Base-by-base conservation (phyloP, 352 stramenopile genomes). In the Phytopythium cucurbitacearum region DNA sequence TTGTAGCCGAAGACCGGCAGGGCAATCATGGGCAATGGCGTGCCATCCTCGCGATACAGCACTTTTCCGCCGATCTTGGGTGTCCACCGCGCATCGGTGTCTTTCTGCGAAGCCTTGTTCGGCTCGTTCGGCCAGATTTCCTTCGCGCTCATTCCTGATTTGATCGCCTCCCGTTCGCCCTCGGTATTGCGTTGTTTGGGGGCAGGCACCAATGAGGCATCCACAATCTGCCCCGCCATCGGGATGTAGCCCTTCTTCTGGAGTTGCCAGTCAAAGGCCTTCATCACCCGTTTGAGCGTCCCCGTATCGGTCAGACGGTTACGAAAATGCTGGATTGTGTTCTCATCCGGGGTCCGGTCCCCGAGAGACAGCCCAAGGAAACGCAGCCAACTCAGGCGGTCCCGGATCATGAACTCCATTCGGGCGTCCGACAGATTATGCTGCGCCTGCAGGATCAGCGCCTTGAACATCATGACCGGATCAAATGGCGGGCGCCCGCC, bases 301-400 rank as follows among this genome's bases (percentile, higher is more conserved):
- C 41, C 41, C 41, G 41, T 47, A 47, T 47, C 41, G 41, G 41
- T 47, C 41, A 47, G 41, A 47, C 41, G 41, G 41, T 47, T 47
- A 47, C 41, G 41, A 47, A 47, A 47, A 47, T 47, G 41, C 41
- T 47, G 41, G 41, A 47, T 47, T 47, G 41, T 47, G 41, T 47
- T 47, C 41, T 47, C 41, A 47, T 47, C 41, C 41, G 41, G 41
- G 41, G 41, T 47, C 41, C 41, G 41, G 41, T 47, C 41, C 41
- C 41, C 41, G 41, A 47, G 41, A 47, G 41, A 47, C 41, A 47
- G 41, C 41, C 41, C 41, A 47, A 47, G 41, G 41, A 47, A 47
- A 47, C 41, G 41, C 41, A 47, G 41, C 41, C 41, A 47, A 47
- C 41, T 47, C 41, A 47, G 41, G 41, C 41, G 41, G 41, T 47